A percentile compares a stretch with the other conserved stretches of the same genome.
Conservation (phyloP, 2,329 filamentous ascomycete genomes). For the Colletotrichum tamarilloi region DNA sequence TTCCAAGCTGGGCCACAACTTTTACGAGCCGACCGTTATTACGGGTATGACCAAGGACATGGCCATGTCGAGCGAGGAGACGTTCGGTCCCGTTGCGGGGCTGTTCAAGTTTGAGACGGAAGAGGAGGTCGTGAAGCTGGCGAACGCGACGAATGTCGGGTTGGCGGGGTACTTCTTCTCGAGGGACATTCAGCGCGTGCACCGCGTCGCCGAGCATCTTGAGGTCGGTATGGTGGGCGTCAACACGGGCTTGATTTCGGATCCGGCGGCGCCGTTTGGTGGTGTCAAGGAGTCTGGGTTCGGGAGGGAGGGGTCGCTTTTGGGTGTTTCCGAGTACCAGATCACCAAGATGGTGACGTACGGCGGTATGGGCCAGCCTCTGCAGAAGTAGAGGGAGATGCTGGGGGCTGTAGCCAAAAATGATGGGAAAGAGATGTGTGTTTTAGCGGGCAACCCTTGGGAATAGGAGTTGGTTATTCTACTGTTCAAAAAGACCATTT, state of each 20-base stretch:
- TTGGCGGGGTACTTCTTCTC: conserved; percentile 96
- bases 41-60: conserved; percentile 88
- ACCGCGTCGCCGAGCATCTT: conserved; percentile 74
- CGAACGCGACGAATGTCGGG: conserved; percentile 86
- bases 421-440: not conserved
- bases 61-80: conserved; percentile 88
- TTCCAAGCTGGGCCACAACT: conserved; percentile 75
- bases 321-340: conserved; percentile 82
- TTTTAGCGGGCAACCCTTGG: conserved; percentile 6
- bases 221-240: conserved; percentile 91
- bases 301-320: conserved; percentile 80
- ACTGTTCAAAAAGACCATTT: not conserved
- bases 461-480: not conserved
- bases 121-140: conserved; percentile 85
- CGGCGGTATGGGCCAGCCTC: conserved; percentile 36
- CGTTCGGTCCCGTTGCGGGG: conserved; percentile 93
- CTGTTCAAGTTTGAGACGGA: conserved; percentile 91
- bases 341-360: conserved; percentile 71
- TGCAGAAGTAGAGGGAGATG: conserved; percentile 20
- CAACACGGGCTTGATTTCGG: conserved; percentile 77
- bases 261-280: conserved; percentile 73
- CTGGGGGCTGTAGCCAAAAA: no score
- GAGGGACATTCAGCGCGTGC: conserved; percentile 67
- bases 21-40: conserved; percentile 90
- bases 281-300: conserved; percentile 87